Percentiles rank a stretch among this genome's conserved stretches.
phyloP scores from a whole-genome alignment of 2,329 filamentous ascomycete genomes.

The Pyrenochaeta sp. region DNA sequence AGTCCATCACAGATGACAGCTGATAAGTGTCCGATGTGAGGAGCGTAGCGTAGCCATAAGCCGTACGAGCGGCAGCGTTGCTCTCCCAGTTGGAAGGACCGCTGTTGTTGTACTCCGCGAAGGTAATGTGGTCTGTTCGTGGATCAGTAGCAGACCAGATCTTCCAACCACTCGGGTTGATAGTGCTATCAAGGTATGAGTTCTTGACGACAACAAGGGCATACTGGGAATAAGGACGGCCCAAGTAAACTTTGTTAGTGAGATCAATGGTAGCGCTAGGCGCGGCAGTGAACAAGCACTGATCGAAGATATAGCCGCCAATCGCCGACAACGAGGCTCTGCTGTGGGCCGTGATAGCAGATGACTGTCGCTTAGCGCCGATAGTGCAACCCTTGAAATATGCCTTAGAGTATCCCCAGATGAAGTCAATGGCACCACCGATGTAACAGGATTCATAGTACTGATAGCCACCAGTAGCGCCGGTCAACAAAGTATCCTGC shows the following conservation, averaged over 20 bases:
- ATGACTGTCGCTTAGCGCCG: conserved; percentile 45
- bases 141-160: conserved; percentile 61
- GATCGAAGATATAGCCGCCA: conserved; percentile 63
- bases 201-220: conserved; percentile 60
- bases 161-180: conserved; percentile 66
- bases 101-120: conserved; percentile 66
- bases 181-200: conserved; percentile 59
- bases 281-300: conserved; percentile 55
- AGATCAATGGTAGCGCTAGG: conserved; percentile 42
- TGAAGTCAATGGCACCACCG: conserved; percentile 65
- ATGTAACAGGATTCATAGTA: conserved; percentile 65
- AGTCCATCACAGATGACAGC: conserved; percentile 46
- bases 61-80: conserved; percentile 45
- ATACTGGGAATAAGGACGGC: conserved; percentile 60
- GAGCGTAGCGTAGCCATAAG: conserved; percentile 46
- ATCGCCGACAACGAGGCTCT: conserved; percentile 26
- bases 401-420: conserved; percentile 61
- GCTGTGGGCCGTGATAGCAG: conserved; percentile 44
- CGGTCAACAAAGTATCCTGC: conserved; percentile 59
- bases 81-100: conserved; percentile 54
- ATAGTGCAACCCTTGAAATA: conserved; percentile 62
- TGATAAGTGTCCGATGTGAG: conserved; percentile 48
- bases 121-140: conserved; percentile 61
- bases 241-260: conserved; percentile 56
- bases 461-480: conserved; percentile 57